A percentile compares a stretch with the other conserved stretches of the same genome.
phyloP scores from a whole-genome alignment of 2,329 filamentous ascomycete genomes.

The Pseudopithomyces maydicus region DNA sequence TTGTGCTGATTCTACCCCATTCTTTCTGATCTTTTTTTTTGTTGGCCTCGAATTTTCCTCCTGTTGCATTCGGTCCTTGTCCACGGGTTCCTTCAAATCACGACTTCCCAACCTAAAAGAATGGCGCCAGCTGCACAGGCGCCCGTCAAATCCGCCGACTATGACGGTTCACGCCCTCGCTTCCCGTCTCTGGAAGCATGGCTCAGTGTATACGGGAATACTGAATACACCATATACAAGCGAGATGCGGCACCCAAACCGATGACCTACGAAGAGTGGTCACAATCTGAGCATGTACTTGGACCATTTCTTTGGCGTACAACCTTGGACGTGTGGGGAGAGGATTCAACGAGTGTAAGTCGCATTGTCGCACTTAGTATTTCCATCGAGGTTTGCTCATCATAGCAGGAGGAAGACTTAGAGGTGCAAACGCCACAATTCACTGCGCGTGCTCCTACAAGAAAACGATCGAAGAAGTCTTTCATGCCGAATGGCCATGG shows the following conservation, averaged over 20 bases:
- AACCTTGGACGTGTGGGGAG: slow-evolving; percentile 34
- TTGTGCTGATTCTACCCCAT: neutral
- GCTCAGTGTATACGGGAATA: slow-evolving; percentile 25
- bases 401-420: slow-evolving; percentile 30
- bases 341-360: slow-evolving; percentile 36
- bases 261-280: slow-evolving; percentile 39
- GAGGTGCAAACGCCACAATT: slow-evolving; percentile 24
- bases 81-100: slow-evolving; percentile 4
- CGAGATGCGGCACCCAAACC: slow-evolving; percentile 25
- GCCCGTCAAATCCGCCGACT: slow-evolving; percentile 9
- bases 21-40: neutral
- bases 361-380: neutral
- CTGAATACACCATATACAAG: slow-evolving; percentile 33
- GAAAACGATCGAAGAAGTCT: slow-evolving; percentile 31
- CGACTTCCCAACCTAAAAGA: slow-evolving; percentile 3
- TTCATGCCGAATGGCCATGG: slow-evolving; percentile 31
- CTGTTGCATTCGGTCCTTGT: slow-evolving; percentile 6
- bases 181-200: slow-evolving; percentile 23
- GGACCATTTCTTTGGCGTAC: slow-evolving; percentile 38
- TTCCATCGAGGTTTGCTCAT: slow-evolving; percentile 19
- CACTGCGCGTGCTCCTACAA: slow-evolving; percentile 23
- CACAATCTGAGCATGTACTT: slow-evolving; percentile 29
- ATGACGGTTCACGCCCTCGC: slow-evolving; percentile 5
- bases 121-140: slow-evolving; percentile 30
- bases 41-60: slow-evolving; percentile 5